Percentiles rank a stretch among this genome's conserved stretches.
These are phyloP conservation scores for Tetrahymena malaccensis DNA, from an alignment of 73 alveolate genomes.

Conservation along the genomic window DNA sequence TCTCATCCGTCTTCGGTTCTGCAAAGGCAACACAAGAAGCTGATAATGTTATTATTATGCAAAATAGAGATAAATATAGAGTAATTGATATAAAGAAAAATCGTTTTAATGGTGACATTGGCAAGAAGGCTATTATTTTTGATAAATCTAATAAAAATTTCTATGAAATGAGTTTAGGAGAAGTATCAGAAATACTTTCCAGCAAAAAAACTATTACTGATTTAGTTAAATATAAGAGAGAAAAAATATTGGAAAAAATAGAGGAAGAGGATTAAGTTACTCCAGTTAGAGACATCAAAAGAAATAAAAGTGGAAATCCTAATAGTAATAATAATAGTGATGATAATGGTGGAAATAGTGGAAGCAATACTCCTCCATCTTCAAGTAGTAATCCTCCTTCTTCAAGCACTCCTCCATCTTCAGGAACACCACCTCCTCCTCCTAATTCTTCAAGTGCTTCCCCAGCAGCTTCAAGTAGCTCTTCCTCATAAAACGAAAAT, in stretches of 20 bases:
- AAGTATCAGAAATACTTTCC: slow-evolving; percentile 11
- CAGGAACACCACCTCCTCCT: no score
- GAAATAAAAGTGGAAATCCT: not conserved
- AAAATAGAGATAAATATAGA: slow-evolving; percentile 59
- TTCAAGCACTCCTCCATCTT: not conserved
- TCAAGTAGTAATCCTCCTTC: not conserved
- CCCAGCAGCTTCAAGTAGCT: not conserved
- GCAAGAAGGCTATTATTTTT: slow-evolving; percentile 62
- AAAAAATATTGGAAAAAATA: not conserved
- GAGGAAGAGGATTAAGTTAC: not conserved
- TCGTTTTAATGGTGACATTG: slow-evolving; percentile 82
- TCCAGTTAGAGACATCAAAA: not conserved
- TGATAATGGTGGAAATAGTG: not conserved
- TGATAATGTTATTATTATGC: slow-evolving; percentile 67
- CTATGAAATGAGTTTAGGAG: slow-evolving; percentile 63
- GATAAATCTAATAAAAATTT: slow-evolving; percentile 53
- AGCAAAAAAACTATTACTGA: not conserved
- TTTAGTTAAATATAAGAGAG: not conserved
- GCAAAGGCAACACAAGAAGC: slow-evolving; percentile 88
- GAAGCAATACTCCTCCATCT: not conserved
- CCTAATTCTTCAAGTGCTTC: not conserved
- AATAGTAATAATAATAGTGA: not conserved
- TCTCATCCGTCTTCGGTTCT: slow-evolving; percentile 76
- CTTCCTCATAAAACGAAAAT: not conserved
- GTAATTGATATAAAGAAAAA: slow-evolving; percentile 69